Conservation (phyloP, 176 grass and related monocot species). For the Eleusine indica region DNA sequence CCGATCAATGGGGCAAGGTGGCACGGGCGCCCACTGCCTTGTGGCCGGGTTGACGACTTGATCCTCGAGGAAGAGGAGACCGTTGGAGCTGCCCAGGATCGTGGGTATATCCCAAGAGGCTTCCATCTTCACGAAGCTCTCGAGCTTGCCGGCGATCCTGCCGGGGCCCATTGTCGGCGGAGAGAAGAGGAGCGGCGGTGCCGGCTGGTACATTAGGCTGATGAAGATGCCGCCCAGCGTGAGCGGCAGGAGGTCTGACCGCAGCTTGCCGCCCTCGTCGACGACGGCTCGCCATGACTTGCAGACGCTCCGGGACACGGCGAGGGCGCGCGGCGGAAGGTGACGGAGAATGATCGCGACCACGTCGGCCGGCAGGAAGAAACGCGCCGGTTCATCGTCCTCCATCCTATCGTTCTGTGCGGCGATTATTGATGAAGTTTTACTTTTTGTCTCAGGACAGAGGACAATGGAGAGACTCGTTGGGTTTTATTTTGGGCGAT, state of each 20-base stretch:
- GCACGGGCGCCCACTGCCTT: background rate
- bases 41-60: background rate
- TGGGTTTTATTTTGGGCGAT: no score
- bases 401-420: no score
- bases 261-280: background rate
- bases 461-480: no score
- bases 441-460: no score
- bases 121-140: background rate
- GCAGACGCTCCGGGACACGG: background rate
- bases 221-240: background rate
- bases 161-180: background rate
- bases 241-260: background rate
- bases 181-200: background rate
- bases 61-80: background rate
- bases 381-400: no score
- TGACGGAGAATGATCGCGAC: constrained; percentile 13
- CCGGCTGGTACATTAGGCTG: background rate
- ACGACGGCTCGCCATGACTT: background rate
- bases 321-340: background rate
- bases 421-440: no score
- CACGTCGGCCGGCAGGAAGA: background rate
- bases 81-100: background rate
- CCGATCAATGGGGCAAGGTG: background rate
- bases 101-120: background rate
- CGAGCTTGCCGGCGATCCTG: background rate